These are phyloP conservation scores for Medicago arabica DNA, from an alignment of 306 rosid species.

Conservation along the genomic window DNA sequence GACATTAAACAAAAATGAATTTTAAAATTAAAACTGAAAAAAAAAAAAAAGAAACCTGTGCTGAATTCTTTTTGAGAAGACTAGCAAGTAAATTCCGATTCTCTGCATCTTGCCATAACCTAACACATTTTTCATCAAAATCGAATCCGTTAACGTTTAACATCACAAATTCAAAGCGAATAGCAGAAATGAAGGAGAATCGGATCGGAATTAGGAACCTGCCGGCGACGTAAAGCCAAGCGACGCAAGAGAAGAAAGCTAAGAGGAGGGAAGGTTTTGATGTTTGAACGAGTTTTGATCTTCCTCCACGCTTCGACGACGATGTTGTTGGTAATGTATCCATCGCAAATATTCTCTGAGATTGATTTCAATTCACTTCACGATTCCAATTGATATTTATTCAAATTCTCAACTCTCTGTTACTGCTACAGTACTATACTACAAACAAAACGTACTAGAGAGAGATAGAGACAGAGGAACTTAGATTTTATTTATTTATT, in stretches of 20 bases:
- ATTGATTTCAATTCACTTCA: neutral
- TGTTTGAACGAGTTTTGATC: constrained; percentile 76
- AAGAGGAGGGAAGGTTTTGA: constrained; percentile 78
- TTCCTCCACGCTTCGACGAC: constrained; percentile 60
- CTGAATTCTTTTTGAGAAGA: constrained; percentile 69
- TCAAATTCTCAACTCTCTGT: neutral
- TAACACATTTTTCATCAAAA: constrained; percentile 13
- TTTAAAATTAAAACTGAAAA: neutral
- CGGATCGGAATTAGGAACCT: constrained; percentile 57
- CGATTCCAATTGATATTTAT: neutral
- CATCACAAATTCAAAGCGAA: constrained; percentile 19
- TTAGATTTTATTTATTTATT: neutral
- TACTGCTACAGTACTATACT: neutral
- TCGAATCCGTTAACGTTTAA: neutral
- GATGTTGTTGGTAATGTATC: constrained; percentile 74
- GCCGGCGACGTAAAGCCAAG: constrained; percentile 99
- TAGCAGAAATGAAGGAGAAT: neutral
- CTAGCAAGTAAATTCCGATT: constrained; percentile 71
- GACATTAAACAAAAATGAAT: neutral
- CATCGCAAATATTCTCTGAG: constrained; percentile 46
- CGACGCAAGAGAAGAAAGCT: constrained; percentile 94
- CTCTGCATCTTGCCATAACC: constrained; percentile 99
- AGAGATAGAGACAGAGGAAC: neutral
- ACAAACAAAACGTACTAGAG: neutral
- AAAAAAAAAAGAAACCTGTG: constrained; percentile 58